These are phyloP conservation scores for Rhodotorula sp. DNA, from an alignment of 1,284 basidiomycete species.

Conservation along the genomic window DNA sequence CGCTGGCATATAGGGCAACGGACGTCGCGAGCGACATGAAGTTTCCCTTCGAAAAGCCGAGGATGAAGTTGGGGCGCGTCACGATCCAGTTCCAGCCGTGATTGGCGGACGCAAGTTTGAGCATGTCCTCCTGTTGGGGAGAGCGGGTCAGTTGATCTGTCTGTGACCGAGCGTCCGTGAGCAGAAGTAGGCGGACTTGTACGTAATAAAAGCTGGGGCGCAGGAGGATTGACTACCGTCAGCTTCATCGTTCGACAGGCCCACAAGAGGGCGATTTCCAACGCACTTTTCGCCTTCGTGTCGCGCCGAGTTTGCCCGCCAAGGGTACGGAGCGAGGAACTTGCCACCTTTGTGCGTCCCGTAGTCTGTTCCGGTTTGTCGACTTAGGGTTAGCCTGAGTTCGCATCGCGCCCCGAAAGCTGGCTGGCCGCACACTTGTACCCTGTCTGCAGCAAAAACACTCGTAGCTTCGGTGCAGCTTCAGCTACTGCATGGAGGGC, in stretches of 20 bases:
- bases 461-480: neutral
- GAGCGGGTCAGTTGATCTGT: too few species aligned
- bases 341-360: conserved; percentile 10
- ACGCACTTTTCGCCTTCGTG: conserved; percentile 7
- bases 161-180: too few species aligned
- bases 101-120: conserved; percentile 1
- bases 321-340: conserved; percentile 1
- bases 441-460: conserved; percentile 3
- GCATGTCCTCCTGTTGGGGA: conserved; percentile 18
- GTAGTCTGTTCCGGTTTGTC: too few species aligned
- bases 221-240: too few species aligned
- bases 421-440: conserved; percentile 2
- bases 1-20: conserved; percentile 7
- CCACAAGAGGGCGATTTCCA: neutral
- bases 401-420: too few species aligned
- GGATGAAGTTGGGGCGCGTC: conserved; percentile 6
- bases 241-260: too few species aligned
- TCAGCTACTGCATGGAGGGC: neutral
- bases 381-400: too few species aligned
- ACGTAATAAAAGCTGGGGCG: too few species aligned
- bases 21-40: conserved; percentile 10
- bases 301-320: conserved; percentile 7
- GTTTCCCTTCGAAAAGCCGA: conserved; percentile 10
- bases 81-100: conserved; percentile 11
- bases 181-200: too few species aligned